Evolutionary conservation across 2,329 filamentous ascomycete species (phyloP), one percentile per base, ranked within the genome.

Genomic region (Penicillium sp.): DNA sequence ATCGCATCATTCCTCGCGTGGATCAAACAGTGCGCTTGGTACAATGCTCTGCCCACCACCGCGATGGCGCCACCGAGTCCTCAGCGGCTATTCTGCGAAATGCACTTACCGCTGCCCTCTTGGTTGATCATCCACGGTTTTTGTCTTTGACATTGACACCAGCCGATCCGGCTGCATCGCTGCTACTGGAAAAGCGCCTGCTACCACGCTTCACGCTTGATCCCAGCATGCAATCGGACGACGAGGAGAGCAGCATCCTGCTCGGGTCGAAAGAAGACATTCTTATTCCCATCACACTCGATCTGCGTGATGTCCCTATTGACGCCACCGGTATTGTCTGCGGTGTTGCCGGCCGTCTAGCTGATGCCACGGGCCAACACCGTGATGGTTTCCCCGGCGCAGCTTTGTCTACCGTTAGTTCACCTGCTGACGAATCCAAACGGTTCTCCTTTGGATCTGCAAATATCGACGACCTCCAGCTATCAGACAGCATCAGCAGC

Each of bases 251-350:
- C 20, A 87, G 89, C 64, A 83, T 90, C 0, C 77, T 97, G 1
- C 83, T 96, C 0, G 91, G 90, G 12, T 83, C 87, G 59, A 89
- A 83, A 47, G 74, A 76, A 47, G 86, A 86, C 62, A 84, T 84
- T 58, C 79, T 92, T 33, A 84, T 95, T 1, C 91, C 94, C 1
- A 94, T 99, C 64, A 93, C 91, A 58, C 81, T 99, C 3, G 91
- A 97, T 65, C 80, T 99, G 24, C 85, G 84, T 20, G 85, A 84
- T 43, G 77, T 97, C 42, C 90, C 93, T 0, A 81, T 93, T 43
- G 91, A 96, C 71, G 91, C 91, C 7, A 96, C 92, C 0, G 93
- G 93, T 21, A 97, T 99, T 57, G 91, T 99, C 3, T 97, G 92
- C 64, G 93, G 94, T 26, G 90, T 99, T 2, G 92, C 93, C 0